Base-by-base conservation (phyloP, 2,329 filamentous ascomycete species). In the Neofusicoccum cordaticola region DNA sequence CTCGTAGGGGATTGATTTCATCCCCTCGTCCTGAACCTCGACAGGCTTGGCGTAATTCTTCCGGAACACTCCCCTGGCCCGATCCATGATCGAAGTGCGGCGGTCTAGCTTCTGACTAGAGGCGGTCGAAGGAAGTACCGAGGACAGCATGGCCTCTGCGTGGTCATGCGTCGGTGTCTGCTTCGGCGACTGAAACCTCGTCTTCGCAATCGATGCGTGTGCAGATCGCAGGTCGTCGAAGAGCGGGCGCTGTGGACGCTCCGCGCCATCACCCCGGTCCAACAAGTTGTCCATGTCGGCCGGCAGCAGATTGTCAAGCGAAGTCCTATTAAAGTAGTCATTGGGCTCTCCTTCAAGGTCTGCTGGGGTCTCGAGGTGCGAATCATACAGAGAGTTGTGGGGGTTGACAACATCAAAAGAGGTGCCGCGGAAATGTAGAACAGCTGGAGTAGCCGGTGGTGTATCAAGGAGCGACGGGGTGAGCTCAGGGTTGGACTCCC, bases 391-490 rank as follows among this genome's bases (percentile, higher is more conserved):
- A 2, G 76, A 78, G 42, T 73, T 70, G 69, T 74, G 75, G 2
- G 76, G 76, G 52, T 78, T 78, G 19, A 78, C 71, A 12, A 78
- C 63, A 63, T 78, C 75, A 60, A 78, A 78, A 15, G 76, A 78
- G 2, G 75, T 68, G 51, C 76, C 76, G 27, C 76, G 74, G 64
- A 77, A 78, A 64, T 78, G 75, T 17, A 78, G 69, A 19, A 73
- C 72, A 13, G 75, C 75, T 51, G 76, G 75, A 4, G 76, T 77
- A 35, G 73, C 71, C 3, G 76, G 76, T 22, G 75, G 75, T 4
- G 74, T 77, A 13, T 65, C 73, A 2, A 73, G 72, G 70, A 62
- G 72, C 66, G 53, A 45, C 6, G 51, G 31, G 2, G 48, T 63
- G 41, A 35, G 42, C 19, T 22, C 44, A 2, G 31, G 56, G 12